Evolutionary conservation across 331 rosid species (phyloP).

Genomic region (Acacia pycnantha): DNA sequence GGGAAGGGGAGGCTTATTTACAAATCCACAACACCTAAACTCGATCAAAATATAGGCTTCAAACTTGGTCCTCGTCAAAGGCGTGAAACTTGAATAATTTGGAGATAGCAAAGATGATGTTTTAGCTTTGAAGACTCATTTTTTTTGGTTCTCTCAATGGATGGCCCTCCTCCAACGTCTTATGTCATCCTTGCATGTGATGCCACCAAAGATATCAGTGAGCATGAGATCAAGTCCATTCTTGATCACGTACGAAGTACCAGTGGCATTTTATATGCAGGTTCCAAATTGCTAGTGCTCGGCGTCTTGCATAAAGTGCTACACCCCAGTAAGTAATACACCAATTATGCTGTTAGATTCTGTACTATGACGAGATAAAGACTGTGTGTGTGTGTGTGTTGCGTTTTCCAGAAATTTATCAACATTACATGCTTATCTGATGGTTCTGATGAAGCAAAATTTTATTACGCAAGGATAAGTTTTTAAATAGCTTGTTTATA

Average conservation of each 20-base stretch:
- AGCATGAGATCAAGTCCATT: slow-evolving; percentile 48
- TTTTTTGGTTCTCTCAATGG: slow-evolving; percentile 29
- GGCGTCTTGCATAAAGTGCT: slow-evolving; percentile 65
- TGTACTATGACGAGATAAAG: neutral
- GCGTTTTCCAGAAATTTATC: neutral
- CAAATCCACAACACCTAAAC: neutral
- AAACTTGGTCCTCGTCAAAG: neutral
- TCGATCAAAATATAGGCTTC: neutral
- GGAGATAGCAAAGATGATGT: neutral
- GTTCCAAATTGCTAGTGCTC: slow-evolving; percentile 57
- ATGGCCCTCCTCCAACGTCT: slow-evolving; percentile 32
- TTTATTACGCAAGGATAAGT: neutral
- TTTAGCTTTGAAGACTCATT: neutral
- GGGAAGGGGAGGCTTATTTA: neutral
- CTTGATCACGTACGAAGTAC: slow-evolving; percentile 32
- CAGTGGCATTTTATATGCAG: slow-evolving; percentile 45
- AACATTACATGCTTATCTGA: neutral
- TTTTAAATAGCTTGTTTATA: neutral
- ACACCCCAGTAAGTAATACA: slow-evolving; percentile 37
- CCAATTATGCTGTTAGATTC: neutral
- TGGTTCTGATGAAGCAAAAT: neutral
- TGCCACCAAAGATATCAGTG: slow-evolving; percentile 57
- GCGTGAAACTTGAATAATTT: neutral
- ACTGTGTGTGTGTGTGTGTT: neutral
- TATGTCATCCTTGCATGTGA: slow-evolving; percentile 62